Evolutionary conservation across 2,329 filamentous ascomycete species (phyloP), one percentile per base, ranked within the genome.

Genomic region (Dendryphion nanum): DNA sequence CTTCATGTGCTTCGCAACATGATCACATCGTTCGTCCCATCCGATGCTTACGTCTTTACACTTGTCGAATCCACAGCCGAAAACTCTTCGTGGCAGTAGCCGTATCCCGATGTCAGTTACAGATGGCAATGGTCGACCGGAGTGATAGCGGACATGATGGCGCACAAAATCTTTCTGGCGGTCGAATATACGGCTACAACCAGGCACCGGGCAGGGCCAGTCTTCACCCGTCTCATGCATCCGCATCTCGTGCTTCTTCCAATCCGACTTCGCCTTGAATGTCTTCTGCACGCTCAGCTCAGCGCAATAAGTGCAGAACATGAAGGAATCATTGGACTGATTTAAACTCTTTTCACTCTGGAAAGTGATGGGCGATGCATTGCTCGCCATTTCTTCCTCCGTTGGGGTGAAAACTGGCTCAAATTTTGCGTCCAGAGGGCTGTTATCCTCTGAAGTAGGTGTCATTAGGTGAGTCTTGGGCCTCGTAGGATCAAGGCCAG

Each of bases 181-280:
- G 37, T 64, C 61, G 33, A 64, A 64, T 18, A 64, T 59, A 29
- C 57, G 53, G 35, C 48, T 59, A 36, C 63, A 66, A 10, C 59
- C 60, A 31, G 53, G 48, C 8, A 61, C 57, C 2, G 60, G 50
- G 30, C 63, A 66, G 1, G 53, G 57, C 63, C 63, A 66, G 29
- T 64, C 59, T 37, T 66, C 57, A 6, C 61, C 61, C n/a, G 61
- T 64, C 43, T 66, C 61, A 32, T 66, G 63, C 55, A 64, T 62
- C 23, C 59, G 53, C 51, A 60, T 63, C 35, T 66, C 63, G 17
- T 66, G 63, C 37, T 64, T 64, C 41, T 65, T 65, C 63, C 63
- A 66, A 33, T 66, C 63, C 1, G 62, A 66, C 35, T 66, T 66
- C 6, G 61, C 61, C 33, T 63, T 62, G 51, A 64, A 66, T 0